Percentiles rank a stretch among this genome's conserved stretches.
Evolutionary conservation across 768 basidiomycete genomes (phyloP).

Genomic region (Boletus rubropictus): DNA sequence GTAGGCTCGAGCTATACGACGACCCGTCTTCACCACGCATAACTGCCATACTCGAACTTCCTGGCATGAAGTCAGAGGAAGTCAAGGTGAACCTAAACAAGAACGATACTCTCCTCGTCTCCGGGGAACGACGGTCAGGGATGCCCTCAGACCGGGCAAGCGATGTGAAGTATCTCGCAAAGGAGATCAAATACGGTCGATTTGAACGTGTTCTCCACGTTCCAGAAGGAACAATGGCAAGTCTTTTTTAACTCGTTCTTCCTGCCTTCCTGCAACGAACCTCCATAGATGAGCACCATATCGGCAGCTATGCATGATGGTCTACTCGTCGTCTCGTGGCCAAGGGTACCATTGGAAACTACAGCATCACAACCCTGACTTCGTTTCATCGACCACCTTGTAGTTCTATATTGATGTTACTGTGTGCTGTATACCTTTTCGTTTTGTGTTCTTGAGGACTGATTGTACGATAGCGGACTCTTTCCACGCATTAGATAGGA

Average conservation of each 20-base stretch:
- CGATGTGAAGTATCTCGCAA: slow-evolving; percentile 24
- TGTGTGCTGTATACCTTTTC: slow-evolving; percentile 7
- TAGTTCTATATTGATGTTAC: neutral
- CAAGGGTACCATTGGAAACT: slow-evolving; percentile 20
- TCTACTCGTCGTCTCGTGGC: slow-evolving; percentile 37
- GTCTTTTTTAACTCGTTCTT: slow-evolving; percentile 5
- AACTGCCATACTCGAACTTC: slow-evolving; percentile 36
- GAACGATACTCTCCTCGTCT: slow-evolving; percentile 28
- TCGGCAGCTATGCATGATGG: slow-evolving; percentile 37
- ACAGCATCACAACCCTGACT: slow-evolving; percentile 6
- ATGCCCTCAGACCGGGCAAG: slow-evolving; percentile 14
- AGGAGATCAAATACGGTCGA: slow-evolving; percentile 38
- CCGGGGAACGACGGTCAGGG: slow-evolving; percentile 28
- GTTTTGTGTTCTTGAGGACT: neutral
- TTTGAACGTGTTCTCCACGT: slow-evolving; percentile 34
- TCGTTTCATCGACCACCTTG: neutral
- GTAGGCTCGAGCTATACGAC: slow-evolving; percentile 38
- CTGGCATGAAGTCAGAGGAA: slow-evolving; percentile 35
- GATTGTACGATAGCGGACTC: slow-evolving; percentile 8
- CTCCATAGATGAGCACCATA: slow-evolving; percentile 31
- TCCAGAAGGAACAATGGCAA: slow-evolving; percentile 35
- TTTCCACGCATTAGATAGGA: neutral
- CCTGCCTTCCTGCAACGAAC: neutral
- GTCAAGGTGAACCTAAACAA: slow-evolving; percentile 31
- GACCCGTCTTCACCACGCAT: slow-evolving; percentile 30